Percentiles rank a stretch among this genome's conserved stretches.
These are phyloP conservation scores for Luffa acutangula DNA, from an alignment of 306 rosid species.

Conservation along the genomic window DNA sequence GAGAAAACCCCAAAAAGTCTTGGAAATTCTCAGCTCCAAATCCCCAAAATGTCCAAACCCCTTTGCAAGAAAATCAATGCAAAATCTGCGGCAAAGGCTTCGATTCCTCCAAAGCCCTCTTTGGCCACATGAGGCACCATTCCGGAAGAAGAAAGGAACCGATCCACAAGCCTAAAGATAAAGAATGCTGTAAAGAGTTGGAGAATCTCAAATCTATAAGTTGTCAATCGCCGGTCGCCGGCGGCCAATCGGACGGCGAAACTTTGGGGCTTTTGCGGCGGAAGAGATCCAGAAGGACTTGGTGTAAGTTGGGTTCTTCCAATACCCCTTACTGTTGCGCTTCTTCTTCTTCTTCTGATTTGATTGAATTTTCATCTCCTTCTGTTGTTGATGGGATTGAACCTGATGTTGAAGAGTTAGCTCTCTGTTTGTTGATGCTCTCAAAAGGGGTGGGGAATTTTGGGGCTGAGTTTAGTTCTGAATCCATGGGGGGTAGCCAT, in stretches of 20 bases:
- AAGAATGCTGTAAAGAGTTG: slow-evolving; percentile 27
- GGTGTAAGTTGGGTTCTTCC: slow-evolving; percentile 12
- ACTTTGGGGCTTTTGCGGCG: slow-evolving; percentile 15
- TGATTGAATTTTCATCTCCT: slow-evolving; percentile 14
- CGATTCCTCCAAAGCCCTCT: slow-evolving; percentile 23
- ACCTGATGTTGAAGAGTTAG: slow-evolving; percentile 23
- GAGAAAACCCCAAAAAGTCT: slow-evolving; percentile 39
- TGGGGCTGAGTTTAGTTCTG: neutral
- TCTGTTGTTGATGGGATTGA: slow-evolving; percentile 2
- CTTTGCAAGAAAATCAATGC: slow-evolving; percentile 18
- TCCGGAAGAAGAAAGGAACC: slow-evolving; percentile 21
- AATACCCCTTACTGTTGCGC: neutral
- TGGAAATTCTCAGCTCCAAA: slow-evolving; percentile 20
- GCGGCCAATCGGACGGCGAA: slow-evolving; percentile 7
- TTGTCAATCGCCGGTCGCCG: neutral
- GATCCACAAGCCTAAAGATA: slow-evolving; percentile 16
- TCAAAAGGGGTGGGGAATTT: slow-evolving; percentile 16
- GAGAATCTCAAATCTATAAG: slow-evolving; percentile 14
- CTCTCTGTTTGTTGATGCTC: slow-evolving; percentile 31
- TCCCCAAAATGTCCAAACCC: neutral
- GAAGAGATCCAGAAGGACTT: slow-evolving; percentile 32
- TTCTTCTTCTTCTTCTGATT: slow-evolving; percentile 4
- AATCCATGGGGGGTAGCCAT: neutral
- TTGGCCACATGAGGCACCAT: slow-evolving; percentile 50
- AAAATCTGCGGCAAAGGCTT: slow-evolving; percentile 30